A percentile compares a stretch with the other conserved stretches of the same genome.
These are phyloP conservation scores for Singerocomus inundabilis DNA, from an alignment of 1,284 basidiomycete genomes.

Conservation along the genomic window DNA sequence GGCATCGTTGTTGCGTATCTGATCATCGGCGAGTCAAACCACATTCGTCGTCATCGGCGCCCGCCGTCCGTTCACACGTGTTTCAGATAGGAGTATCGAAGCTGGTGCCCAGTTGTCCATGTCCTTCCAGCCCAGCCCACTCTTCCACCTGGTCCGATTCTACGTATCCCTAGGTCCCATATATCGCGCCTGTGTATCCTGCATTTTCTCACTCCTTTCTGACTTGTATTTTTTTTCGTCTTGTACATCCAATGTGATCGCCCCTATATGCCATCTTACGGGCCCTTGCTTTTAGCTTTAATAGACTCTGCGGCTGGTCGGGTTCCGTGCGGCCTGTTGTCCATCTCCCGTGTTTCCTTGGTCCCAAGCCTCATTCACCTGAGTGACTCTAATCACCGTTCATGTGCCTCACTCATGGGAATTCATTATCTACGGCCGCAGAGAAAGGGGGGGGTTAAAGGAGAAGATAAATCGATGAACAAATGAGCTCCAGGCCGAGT, in stretches of 20 bases:
- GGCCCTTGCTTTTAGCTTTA: neutral
- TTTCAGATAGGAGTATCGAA: neutral
- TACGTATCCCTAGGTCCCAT: neutral
- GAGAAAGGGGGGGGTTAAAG: no score
- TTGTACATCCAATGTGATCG: no score
- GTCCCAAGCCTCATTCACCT: neutral
- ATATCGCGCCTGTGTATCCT: neutral
- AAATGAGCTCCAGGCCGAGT: no score
- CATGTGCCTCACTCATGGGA: neutral
- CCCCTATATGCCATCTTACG: no score
- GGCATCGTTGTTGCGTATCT: conserved; percentile 15
- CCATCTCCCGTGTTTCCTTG: neutral
- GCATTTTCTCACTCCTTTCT: no score
- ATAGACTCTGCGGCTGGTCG: neutral
- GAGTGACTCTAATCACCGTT: neutral
- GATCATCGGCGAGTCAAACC: neutral
- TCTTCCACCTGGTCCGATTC: neutral
- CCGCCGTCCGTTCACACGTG: neutral
- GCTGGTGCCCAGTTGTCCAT: neutral
- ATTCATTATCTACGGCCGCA: no score
- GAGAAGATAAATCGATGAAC: no score
- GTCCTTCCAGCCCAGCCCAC: neutral
- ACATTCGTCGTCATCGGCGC: neutral
- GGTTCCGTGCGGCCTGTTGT: neutral
- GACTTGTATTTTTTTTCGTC: neutral